A percentile compares a stretch with the other conserved stretches of the same genome.
Conservation (phyloP, 495 filamentous ascomycete genomes). For the Hypoxylon cercidicola region DNA sequence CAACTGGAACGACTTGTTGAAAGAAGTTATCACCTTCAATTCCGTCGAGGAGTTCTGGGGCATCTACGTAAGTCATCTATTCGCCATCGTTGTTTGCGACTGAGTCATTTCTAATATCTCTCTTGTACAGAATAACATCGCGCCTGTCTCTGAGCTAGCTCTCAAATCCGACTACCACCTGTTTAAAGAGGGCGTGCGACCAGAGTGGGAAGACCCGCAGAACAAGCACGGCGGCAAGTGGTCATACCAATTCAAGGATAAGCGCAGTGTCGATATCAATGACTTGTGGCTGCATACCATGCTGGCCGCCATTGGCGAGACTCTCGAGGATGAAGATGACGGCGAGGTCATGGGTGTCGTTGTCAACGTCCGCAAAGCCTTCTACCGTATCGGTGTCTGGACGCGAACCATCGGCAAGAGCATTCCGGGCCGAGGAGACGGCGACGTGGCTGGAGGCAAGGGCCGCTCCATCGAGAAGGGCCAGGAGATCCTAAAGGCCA, state of each 20-base stretch:
- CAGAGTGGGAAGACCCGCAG: constrained; percentile 97
- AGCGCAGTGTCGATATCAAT: constrained; percentile 88
- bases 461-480: constrained; percentile 79
- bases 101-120: constrained; percentile 7
- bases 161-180: constrained; percentile 99
- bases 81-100: constrained; percentile 3
- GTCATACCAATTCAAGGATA: constrained; percentile 97
- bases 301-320: constrained; percentile 96
- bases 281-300: constrained; percentile 97
- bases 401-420: constrained; percentile 89
- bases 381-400: constrained; percentile 95
- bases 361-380: constrained; percentile 97
- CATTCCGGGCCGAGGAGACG: constrained; percentile 77
- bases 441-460: constrained; percentile 72
- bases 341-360: constrained; percentile 99
- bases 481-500: constrained; percentile 80
- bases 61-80: constrained; percentile 80
- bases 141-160: constrained; percentile 90
- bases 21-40: constrained; percentile 98
- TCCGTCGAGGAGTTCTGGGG: constrained; percentile 99
- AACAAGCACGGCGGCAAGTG: constrained; percentile 99
- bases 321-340: constrained; percentile 92
- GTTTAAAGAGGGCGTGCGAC: constrained; percentile 96
- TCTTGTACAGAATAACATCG: constrained; percentile 89
- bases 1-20: constrained; percentile 98